Evolutionary conservation across 2,329 filamentous ascomycete genomes (phyloP).

Genomic region (Plenodomus biglobosus): DNA sequence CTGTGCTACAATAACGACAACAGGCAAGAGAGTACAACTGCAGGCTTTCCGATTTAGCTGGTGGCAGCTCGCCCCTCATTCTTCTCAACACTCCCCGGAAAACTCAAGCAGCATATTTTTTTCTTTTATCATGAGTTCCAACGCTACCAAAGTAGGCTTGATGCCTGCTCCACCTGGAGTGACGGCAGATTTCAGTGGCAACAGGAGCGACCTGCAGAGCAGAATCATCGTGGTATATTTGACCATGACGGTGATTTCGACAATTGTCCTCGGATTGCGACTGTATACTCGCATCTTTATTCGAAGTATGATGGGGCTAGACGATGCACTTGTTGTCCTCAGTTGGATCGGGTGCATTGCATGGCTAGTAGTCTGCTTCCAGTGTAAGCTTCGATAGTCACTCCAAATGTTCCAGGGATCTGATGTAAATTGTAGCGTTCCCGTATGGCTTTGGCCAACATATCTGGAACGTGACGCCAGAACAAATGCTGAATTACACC

Average conservation of each 20-base stretch:
- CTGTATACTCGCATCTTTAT: constrained; percentile 21
- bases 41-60: background rate
- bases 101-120: background rate
- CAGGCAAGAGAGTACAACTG: background rate
- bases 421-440: constrained; percentile 11
- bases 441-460: constrained; percentile 24
- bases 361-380: constrained; percentile 15
- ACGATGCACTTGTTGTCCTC: constrained; percentile 15
- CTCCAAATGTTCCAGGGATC: background rate
- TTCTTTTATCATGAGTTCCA: constrained; percentile 3
- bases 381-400: constrained; percentile 3
- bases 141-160: constrained; percentile 7
- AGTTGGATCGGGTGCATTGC: constrained; percentile 21
- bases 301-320: constrained; percentile 10
- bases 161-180: constrained; percentile 10
- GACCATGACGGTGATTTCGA: constrained; percentile 14
- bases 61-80: background rate
- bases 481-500: constrained; percentile 9
- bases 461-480: constrained; percentile 18
- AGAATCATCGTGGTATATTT: constrained; percentile 15
- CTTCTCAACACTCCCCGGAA: background rate
- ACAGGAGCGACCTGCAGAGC: constrained; percentile 13
- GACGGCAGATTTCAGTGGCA: constrained; percentile 9
- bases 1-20: background rate
- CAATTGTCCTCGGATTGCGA: constrained; percentile 12